phyloP scores from a whole-genome alignment of 2,329 filamentous ascomycete genomes.

The Aspergillus sp. region DNA sequence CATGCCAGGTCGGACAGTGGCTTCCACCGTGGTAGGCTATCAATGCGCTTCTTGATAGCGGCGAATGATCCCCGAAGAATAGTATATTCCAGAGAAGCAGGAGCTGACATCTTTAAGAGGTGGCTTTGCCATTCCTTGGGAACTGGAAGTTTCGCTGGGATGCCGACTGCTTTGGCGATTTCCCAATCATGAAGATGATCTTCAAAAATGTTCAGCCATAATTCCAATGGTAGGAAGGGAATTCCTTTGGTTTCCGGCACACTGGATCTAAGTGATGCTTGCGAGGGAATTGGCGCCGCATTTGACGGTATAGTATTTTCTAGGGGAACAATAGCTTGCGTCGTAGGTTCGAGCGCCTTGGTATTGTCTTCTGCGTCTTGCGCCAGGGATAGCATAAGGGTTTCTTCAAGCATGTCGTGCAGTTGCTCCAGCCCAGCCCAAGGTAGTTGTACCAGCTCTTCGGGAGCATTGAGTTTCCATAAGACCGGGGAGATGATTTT shows the following conservation, averaged over 20 bases:
- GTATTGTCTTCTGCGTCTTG: slow-evolving; percentile 15
- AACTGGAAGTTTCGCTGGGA: slow-evolving; percentile 76
- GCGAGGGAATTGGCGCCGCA: slow-evolving; percentile 34
- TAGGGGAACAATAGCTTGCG: slow-evolving; percentile 6
- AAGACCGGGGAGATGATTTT: slow-evolving; percentile 78
- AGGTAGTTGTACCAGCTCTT: slow-evolving; percentile 53
- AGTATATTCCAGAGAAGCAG: slow-evolving; percentile 80
- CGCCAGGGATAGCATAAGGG: slow-evolving; percentile 21
- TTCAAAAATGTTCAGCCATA: slow-evolving; percentile 85
- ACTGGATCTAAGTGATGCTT: slow-evolving; percentile 28
- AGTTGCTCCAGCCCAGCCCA: slow-evolving; percentile 54
- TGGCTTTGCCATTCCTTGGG: slow-evolving; percentile 74
- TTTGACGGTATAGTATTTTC: slow-evolving; percentile 54
- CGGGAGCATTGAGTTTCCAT: slow-evolving; percentile 72
- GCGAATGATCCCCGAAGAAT: slow-evolving; percentile 73
- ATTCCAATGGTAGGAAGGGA: slow-evolving; percentile 71
- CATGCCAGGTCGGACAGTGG: slow-evolving; percentile 81
- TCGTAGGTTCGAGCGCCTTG: slow-evolving; percentile 13
- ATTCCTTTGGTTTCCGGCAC: slow-evolving; percentile 27
- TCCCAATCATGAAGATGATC: slow-evolving; percentile 88
- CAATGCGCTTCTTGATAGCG: slow-evolving; percentile 75
- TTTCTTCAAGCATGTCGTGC: slow-evolving; percentile 36
- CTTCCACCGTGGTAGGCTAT: slow-evolving; percentile 68
- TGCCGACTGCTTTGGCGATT: slow-evolving; percentile 75
- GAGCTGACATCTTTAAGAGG: slow-evolving; percentile 66